phyloP scores from a whole-genome alignment of 805 yeast species.

The Lachancea waltii region DNA sequence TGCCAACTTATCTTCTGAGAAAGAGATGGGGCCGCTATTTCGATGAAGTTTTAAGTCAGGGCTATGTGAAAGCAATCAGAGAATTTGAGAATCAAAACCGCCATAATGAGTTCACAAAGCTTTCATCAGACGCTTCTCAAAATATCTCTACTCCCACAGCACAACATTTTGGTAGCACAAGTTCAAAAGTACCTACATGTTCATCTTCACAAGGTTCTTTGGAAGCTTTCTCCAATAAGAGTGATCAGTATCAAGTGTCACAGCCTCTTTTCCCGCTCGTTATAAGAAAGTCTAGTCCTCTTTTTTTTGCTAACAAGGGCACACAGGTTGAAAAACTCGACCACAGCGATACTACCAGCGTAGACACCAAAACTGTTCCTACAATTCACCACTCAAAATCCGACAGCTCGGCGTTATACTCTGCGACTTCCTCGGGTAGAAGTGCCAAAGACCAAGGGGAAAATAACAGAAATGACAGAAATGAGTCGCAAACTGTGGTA shows the following conservation, averaged over 20 bases:
- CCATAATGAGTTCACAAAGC: constrained; percentile 7
- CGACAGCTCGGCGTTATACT: constrained; percentile 1
- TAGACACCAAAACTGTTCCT: background rate
- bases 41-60: constrained; percentile 52
- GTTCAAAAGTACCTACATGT: constrained; percentile 1
- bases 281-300: constrained; percentile 6
- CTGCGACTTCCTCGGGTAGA: constrained; percentile 1
- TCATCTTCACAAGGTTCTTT: constrained; percentile 1
- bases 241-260: background rate
- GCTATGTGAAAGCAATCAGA: constrained; percentile 50
- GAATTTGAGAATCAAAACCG: constrained; percentile 11
- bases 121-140: constrained; percentile 2
- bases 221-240: background rate
- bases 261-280: constrained; percentile 3
- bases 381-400: constrained; percentile 5
- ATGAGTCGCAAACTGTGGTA: constrained; percentile 5
- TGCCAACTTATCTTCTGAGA: constrained; percentile 53
- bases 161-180: constrained; percentile 5
- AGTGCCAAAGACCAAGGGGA: no score
- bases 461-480: no score
- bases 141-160: constrained; percentile 1
- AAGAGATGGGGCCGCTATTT: constrained; percentile 77
- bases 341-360: background rate
- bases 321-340: background rate
- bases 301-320: constrained; percentile 4